Base-by-base conservation (phyloP, 805 yeast species). In the Wickerhamiella australiensis region DNA sequence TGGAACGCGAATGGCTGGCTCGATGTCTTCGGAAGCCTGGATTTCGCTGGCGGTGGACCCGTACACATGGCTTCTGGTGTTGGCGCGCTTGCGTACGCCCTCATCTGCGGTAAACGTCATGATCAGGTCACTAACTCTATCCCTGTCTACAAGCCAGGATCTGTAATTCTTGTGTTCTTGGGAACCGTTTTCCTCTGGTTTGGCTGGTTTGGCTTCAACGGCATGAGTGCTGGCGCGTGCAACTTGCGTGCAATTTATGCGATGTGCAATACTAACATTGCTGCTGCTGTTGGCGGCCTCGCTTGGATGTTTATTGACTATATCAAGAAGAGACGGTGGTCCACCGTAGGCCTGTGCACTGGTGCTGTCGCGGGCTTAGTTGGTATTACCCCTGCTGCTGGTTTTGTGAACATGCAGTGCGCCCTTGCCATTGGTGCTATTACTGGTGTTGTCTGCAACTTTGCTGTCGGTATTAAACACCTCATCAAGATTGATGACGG, bases 171-270 rank as follows among this genome's bases (percentile, higher is more conserved):
- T 43, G 85, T 87, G 52, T 96, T 88, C 15, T 69, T 92, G 52
- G 98, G 98, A 50, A 87, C 96, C 18, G 82, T 85, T 11, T 84
- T 92, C 72, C 76, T 92, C 59, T 90, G 96, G 96, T 87, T 92
- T 61, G 98, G 97, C 33, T 92, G 98, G 98, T 87, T 87, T 62
- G 96, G 96, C 37, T 92, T 92, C 79, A 92, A 92, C 75, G 96
- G 96, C 68, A 97, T 97, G 60, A 86, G 96, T 44, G 84, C 96
- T 46, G 96, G 96, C 67, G 82, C 86, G 63, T 85, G 96, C 33
- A 69, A 90, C 54, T 79, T 92, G 65, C 82, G 96, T 70, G 88
- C 96, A 51, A 85, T 86, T 83, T 87, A 87, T 72, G 95, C 96
- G 35, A 77, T 83, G 64, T 82, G 83, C 62, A 87, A 85, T 76